A percentile compares a stretch with the other conserved stretches of the same genome.
Evolutionary conservation across 1,284 basidiomycete species (phyloP).

Genomic region (Microstroma glucosiphilum): DNA sequence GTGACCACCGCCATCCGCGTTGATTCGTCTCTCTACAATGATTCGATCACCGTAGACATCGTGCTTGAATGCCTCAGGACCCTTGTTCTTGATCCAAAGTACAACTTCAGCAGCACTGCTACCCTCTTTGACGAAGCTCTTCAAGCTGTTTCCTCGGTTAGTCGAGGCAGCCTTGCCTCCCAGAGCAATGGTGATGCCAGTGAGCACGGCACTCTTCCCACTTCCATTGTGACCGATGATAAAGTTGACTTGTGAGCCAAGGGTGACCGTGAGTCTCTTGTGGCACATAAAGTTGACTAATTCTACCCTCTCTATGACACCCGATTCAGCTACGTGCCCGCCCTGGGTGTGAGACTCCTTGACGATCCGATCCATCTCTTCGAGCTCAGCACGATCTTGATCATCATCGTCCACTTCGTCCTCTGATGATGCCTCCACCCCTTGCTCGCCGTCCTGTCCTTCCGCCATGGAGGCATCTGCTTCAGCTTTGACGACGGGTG

Average conservation of each 20-base stretch:
- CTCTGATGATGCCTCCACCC: no score
- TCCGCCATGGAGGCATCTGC: no score
- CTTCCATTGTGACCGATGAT: conserved; percentile 73
- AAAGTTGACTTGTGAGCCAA: conserved; percentile 90
- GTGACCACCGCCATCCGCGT: conserved; percentile 63
- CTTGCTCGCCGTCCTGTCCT: no score
- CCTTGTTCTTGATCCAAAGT: conserved; percentile 76
- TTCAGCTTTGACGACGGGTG: no score
- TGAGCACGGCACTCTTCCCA: conserved; percentile 86
- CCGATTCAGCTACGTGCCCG: conserved; percentile 61
- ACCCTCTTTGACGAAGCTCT: conserved; percentile 81
- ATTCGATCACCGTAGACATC: conserved; percentile 78
- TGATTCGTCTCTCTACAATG: conserved; percentile 73
- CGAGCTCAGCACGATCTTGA: conserved; percentile 13
- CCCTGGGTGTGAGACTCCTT: conserved; percentile 3
- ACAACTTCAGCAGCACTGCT: conserved; percentile 72
- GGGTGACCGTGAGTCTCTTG: conserved; percentile 65
- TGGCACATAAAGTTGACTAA: conserved; percentile 98
- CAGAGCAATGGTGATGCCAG: conserved; percentile 84
- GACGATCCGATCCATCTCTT: conserved; percentile 7
- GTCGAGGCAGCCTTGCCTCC: conserved; percentile 86
- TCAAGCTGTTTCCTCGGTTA: conserved; percentile 70
- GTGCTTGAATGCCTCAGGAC: conserved; percentile 77
- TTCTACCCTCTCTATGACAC: conserved; percentile 77
- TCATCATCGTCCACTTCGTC: not conserved